Percentiles rank a stretch among this genome's conserved stretches.
Evolutionary conservation across 306 rosid species (phyloP).

Genomic region (Lotus japonicus): DNA sequence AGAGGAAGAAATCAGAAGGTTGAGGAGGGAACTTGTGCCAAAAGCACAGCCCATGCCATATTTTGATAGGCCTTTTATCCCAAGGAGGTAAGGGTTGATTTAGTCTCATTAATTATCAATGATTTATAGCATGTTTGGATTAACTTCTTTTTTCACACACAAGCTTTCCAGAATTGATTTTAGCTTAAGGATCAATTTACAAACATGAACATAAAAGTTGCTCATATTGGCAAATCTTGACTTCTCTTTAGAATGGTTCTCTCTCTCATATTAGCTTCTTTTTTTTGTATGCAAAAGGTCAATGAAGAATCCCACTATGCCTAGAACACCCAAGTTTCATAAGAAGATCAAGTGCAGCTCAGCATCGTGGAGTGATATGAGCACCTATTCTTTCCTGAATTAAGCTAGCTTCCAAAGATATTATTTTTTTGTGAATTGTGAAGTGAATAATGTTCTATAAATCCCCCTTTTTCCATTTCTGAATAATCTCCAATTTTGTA

Average conservation of each 20-base stretch:
- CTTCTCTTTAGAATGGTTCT: no score
- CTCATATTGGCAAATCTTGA: neutral
- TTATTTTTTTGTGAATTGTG: constrained; percentile 5
- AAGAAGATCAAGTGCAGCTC: constrained; percentile 74
- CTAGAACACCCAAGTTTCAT: constrained; percentile 71
- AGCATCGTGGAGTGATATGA: constrained; percentile 64
- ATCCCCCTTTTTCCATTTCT: neutral
- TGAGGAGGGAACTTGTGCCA: constrained; percentile 80
- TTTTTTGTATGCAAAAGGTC: constrained; percentile 44
- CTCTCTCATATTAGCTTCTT: neutral
- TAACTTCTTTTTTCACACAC: no score
- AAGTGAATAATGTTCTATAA: constrained; percentile 18
- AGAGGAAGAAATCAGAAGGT: constrained; percentile 78
- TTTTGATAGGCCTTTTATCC: constrained; percentile 93
- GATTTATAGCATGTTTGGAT: neutral
- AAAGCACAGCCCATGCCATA: constrained; percentile 99
- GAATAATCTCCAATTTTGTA: constrained; percentile 15
- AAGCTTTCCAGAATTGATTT: no score
- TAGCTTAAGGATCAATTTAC: no score
- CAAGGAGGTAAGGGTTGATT: constrained; percentile 59
- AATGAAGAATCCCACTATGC: constrained; percentile 71
- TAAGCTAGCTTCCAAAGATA: constrained; percentile 21
- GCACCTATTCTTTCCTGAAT: constrained; percentile 2
- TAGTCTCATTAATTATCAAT: neutral
- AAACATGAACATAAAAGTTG: neutral